phyloP scores from a whole-genome alignment of 805 yeast genomes.

The Candida glaebosa region DNA sequence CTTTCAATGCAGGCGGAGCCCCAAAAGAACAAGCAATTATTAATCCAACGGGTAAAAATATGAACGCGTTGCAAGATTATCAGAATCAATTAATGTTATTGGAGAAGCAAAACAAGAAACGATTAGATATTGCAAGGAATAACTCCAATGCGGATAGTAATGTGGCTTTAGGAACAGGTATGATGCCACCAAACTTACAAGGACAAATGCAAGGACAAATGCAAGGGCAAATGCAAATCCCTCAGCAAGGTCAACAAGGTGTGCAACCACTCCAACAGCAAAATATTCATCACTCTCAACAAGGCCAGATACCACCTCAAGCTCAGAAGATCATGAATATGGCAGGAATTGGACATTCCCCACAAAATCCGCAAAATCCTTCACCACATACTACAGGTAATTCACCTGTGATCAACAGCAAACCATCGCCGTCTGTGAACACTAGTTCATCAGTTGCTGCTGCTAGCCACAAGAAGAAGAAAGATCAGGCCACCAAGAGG shows the following conservation, averaged over 20 bases:
- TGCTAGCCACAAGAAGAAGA: slow-evolving; percentile 23
- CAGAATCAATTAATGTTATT: slow-evolving; percentile 73
- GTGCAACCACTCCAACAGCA: slow-evolving; percentile 7
- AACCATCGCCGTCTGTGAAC: slow-evolving; percentile 29
- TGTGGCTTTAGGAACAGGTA: slow-evolving; percentile 11
- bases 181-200: slow-evolving; percentile 25
- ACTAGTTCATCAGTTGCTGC: not conserved
- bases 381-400: slow-evolving; percentile 26
- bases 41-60: slow-evolving; percentile 24
- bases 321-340: slow-evolving; percentile 1
- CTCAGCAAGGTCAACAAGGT: not conserved
- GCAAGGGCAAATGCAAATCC: not conserved
- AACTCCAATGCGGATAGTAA: slow-evolving; percentile 21
- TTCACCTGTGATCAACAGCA: slow-evolving; percentile 33
- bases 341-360: slow-evolving; percentile 3
- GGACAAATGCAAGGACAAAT: not conserved
- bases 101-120: slow-evolving; percentile 72
- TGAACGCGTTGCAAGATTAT: slow-evolving; percentile 71
- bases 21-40: slow-evolving; percentile 1
- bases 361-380: slow-evolving; percentile 12
- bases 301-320: slow-evolving; percentile 8
- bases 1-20: slow-evolving; percentile 1
- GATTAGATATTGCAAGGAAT: slow-evolving; percentile 52
- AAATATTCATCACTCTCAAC: slow-evolving; percentile 10
- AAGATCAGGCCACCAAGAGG: slow-evolving; percentile 28